These are phyloP conservation scores for Tympanopsis confertula DNA, from an alignment of 2,329 filamentous ascomycete species.

Conservation along the genomic window DNA sequence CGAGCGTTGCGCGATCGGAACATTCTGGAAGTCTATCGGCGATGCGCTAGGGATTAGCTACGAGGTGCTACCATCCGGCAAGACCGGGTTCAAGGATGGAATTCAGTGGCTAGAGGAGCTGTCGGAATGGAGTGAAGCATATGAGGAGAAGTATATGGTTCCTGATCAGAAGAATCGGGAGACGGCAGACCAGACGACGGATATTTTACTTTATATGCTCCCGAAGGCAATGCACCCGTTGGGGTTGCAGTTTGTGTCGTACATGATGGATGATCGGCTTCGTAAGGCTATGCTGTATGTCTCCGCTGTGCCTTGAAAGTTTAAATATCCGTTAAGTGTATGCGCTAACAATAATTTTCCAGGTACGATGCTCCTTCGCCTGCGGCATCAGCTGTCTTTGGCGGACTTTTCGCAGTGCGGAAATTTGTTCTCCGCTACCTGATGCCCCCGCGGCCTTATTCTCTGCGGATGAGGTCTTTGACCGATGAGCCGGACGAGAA, in stretches of 20 bases:
- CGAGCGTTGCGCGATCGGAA: constrained; percentile 41
- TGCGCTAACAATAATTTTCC: no score
- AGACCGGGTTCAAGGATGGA: constrained; percentile 31
- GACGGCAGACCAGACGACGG: constrained; percentile 33
- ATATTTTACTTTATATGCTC: constrained; percentile 30
- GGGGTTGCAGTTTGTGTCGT: constrained; percentile 26
- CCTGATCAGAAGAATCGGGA: constrained; percentile 23
- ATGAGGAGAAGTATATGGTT: constrained; percentile 37
- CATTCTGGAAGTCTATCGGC: constrained; percentile 45
- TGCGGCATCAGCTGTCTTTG: constrained; percentile 18
- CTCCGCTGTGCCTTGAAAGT: constrained; percentile 2
- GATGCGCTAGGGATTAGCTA: constrained; percentile 41
- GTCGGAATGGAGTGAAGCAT: constrained; percentile 31
- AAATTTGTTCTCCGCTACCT: constrained; percentile 34
- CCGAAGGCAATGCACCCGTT: constrained; percentile 14
- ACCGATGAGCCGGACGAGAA: constrained; percentile 26
- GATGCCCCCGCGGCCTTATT: constrained; percentile 31
- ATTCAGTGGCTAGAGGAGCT: constrained; percentile 40
- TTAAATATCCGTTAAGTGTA: constrained; percentile 3
- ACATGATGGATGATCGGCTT: constrained; percentile 37
- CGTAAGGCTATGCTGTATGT: constrained; percentile 35
- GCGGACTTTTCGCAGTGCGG: constrained; percentile 24
- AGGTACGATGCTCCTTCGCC: constrained; percentile 25
- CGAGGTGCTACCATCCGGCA: constrained; percentile 25
- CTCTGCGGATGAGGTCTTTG: constrained; percentile 18